A percentile compares a stretch with the other conserved stretches of the same genome.
Conservation (phyloP, 306 rosid genomes). For the Calophaca sinica region DNA sequence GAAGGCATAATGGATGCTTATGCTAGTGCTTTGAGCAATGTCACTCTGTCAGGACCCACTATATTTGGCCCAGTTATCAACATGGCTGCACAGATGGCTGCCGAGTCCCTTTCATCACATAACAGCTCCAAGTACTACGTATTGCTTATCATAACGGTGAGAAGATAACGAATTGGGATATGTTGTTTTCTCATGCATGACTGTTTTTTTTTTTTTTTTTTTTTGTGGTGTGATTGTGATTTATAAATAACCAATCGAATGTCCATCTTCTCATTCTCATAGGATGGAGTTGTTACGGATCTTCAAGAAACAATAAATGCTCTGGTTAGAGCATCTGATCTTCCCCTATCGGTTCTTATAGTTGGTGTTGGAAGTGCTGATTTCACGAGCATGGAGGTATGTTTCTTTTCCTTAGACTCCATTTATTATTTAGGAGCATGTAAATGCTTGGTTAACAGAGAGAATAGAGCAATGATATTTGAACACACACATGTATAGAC, state of each 20-base stretch:
- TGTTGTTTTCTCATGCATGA: constrained; percentile 16
- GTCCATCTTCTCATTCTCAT: constrained; percentile 11
- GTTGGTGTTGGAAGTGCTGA: constrained; percentile 91
- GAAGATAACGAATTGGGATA: not conserved
- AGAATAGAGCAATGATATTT: no score
- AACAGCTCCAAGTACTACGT: constrained; percentile 61
- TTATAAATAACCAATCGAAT: not conserved
- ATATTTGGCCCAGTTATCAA: constrained; percentile 82
- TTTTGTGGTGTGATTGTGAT: not conserved
- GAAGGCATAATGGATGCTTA: constrained; percentile 89
- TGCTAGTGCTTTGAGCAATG: constrained; percentile 60
- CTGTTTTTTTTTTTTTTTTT: not conserved
- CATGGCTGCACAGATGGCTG: constrained; percentile 75
- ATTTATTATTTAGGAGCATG: constrained; percentile 3
- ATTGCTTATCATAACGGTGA: constrained; percentile 84
- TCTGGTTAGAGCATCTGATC: constrained; percentile 84
- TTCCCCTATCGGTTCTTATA: constrained; percentile 82
- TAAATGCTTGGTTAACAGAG: not conserved
- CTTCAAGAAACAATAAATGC: constrained; percentile 86
- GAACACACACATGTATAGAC: no score
- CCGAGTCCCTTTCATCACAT: constrained; percentile 55
- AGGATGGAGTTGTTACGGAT: constrained; percentile 94
- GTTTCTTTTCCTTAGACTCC: not conserved
- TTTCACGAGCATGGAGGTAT: constrained; percentile 86
- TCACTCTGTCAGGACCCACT: constrained; percentile 81